Conservation (phyloP, 805 yeast species). For the Schwanniomyces vanrijiae region DNA sequence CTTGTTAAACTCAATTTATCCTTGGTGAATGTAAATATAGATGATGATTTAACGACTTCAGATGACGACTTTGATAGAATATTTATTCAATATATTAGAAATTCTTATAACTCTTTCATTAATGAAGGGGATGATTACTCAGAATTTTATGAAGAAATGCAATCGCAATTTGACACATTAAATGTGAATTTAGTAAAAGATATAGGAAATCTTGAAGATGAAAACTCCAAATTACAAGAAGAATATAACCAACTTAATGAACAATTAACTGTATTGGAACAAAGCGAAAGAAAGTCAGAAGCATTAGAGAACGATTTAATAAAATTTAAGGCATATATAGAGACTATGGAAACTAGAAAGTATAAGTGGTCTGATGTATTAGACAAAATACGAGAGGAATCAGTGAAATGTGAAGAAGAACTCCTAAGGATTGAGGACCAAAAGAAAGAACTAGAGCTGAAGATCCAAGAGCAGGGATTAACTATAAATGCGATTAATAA, state of each 20-base stretch:
- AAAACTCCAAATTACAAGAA: conserved; percentile 38
- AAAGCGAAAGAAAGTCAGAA: conserved; percentile 54
- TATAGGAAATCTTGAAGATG: conserved; percentile 38
- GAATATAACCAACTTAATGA: conserved; percentile 42
- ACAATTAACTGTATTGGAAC: conserved; percentile 47
- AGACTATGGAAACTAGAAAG: conserved; percentile 63
- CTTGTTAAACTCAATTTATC: conserved; percentile 54
- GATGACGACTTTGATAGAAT: conserved; percentile 52
- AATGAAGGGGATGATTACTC: conserved; percentile 63
- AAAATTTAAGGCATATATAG: conserved; percentile 71
- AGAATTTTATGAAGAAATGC: conserved; percentile 54
- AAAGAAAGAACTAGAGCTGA: conserved; percentile 41
- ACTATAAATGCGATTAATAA: conserved; percentile 63
- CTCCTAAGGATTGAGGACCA: conserved; percentile 37
- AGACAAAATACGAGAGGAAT: conserved; percentile 57
- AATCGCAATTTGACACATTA: conserved; percentile 52
- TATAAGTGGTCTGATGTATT: conserved; percentile 62
- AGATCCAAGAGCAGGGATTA: conserved; percentile 54
- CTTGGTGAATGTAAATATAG: conserved; percentile 27
- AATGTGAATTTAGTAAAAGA: conserved; percentile 50
- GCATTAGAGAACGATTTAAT: conserved; percentile 70
- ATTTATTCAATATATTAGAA: conserved; percentile 59
- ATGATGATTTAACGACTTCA: conserved; percentile 26
- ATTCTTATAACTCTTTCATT: conserved; percentile 67
- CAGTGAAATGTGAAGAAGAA: conserved; percentile 43